phyloP scores from a whole-genome alignment of 139 green algal genomes.

The Gonium pectorale region DNA sequence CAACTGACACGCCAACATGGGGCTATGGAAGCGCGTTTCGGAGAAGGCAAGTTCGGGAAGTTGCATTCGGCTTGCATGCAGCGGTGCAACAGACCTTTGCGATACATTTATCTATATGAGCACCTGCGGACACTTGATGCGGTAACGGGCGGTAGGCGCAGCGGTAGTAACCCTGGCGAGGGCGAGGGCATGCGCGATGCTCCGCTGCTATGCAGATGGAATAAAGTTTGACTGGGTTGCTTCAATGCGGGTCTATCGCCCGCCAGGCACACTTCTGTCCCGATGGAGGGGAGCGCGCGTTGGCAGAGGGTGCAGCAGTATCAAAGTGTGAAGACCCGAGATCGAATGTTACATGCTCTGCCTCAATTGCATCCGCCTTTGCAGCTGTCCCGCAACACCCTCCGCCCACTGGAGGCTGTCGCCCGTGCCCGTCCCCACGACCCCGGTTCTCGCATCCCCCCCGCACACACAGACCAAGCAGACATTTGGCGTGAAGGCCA shows the following conservation, averaged over 20 bases:
- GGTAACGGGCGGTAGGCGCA: background rate
- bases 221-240: too few species aligned
- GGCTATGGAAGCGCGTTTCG: slow-evolving; percentile 38
- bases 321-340: too few species aligned
- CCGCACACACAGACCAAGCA: slow-evolving; percentile 29
- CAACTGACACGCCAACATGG: slow-evolving; percentile 1
- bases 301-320: background rate
- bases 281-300: background rate
- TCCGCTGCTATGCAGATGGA: too few species aligned
- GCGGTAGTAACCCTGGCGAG: too few species aligned
- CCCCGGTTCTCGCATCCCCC: background rate
- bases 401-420: background rate
- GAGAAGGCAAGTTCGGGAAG: slow-evolving; percentile 9
- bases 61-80: background rate
- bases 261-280: background rate
- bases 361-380: background rate
- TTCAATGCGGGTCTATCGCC: too few species aligned
- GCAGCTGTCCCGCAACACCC: background rate
- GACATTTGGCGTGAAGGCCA: slow-evolving; percentile 30
- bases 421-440: too few species aligned
- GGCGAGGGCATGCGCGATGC: too few species aligned
- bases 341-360: too few species aligned
- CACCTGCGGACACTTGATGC: background rate
- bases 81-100: background rate
- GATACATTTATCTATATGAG: background rate